Conservation (phyloP, 768 basidiomycete genomes). For the Tephrocybe sp. region DNA sequence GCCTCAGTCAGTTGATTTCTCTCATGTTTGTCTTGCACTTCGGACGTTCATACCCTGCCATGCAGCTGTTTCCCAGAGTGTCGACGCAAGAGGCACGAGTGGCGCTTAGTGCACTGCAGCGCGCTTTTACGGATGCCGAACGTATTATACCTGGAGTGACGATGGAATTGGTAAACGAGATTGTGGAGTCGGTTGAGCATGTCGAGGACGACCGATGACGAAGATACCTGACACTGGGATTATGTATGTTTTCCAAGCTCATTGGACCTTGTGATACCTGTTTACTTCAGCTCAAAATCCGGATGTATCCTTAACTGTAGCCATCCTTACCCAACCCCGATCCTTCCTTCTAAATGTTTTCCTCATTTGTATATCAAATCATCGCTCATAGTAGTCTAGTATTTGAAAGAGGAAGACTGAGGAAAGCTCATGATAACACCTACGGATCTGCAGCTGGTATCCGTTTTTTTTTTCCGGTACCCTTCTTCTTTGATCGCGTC, state of each 20-base stretch:
- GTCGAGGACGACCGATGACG: conserved; percentile 73
- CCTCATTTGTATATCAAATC: conserved; percentile 24
- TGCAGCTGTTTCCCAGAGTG: conserved; percentile 87
- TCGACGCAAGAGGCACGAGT: conserved; percentile 90
- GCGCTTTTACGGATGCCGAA: conserved; percentile 95
- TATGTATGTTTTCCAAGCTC: no score
- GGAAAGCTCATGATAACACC: not conserved
- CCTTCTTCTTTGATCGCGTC: conserved; percentile 67
- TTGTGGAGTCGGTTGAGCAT: conserved; percentile 89
- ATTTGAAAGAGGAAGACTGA: conserved; percentile 1
- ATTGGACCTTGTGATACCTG: conserved; percentile 4
- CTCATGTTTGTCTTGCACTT: not conserved
- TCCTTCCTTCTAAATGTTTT: conserved; percentile 13
- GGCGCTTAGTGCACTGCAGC: conserved; percentile 81
- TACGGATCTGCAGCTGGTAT: conserved; percentile 26
- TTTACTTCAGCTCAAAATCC: conserved; percentile 11
- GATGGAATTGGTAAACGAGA: conserved; percentile 90
- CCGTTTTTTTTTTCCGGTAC: conserved; percentile 69
- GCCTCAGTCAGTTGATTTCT: conserved; percentile 70
- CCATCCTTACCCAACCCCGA: no score
- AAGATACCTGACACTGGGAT: not conserved
- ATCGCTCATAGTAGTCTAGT: conserved; percentile 22
- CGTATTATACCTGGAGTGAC: conserved; percentile 94
- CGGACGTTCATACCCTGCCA: conserved; percentile 1
- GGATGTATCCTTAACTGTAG: conserved; percentile 17